These are phyloP conservation scores for Sclerotinia subarctica DNA, from an alignment of 2,329 filamentous ascomycete species.

Conservation along the genomic window DNA sequence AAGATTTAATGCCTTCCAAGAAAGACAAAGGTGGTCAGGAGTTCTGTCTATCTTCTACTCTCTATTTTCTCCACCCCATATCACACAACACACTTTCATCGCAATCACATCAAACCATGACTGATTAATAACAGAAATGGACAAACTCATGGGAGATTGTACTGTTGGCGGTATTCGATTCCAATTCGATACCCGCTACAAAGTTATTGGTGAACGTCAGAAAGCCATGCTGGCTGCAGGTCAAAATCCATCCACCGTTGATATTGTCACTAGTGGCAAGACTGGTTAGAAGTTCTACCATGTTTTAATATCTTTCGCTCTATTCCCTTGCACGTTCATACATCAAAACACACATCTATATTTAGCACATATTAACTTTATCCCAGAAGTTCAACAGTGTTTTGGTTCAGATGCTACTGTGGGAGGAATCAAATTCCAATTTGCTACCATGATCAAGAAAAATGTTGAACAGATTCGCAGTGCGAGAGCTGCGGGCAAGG, in stretches of 20 bases:
- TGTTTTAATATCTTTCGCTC: neutral
- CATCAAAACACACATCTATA: neutral
- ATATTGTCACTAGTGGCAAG: conserved; percentile 10
- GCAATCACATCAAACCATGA: neutral
- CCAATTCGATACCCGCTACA: conserved; percentile 41
- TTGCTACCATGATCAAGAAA: conserved; percentile 38
- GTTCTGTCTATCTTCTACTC: neutral
- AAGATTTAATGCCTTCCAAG: conserved; percentile 13
- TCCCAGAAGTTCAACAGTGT: conserved; percentile 20
- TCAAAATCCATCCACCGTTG: conserved; percentile 34
- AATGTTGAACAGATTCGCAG: conserved; percentile 39
- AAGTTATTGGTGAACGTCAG: conserved; percentile 50
- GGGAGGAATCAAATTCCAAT: conserved; percentile 33
- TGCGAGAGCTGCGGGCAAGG: conserved; percentile 34
- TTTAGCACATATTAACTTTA: conserved; percentile 18
- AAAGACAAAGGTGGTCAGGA: conserved; percentile 19
- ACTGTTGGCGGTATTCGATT: conserved; percentile 28
- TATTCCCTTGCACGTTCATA: neutral
- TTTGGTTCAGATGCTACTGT: conserved; percentile 51
- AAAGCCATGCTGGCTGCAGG: conserved; percentile 45
- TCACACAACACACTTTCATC: neutral
- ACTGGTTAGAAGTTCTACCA: neutral
- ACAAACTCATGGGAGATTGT: conserved; percentile 23
- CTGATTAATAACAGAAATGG: conserved; percentile 14
- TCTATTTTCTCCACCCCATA: neutral